Conservation (phyloP, 306 rosid genomes). For the Hippophae rhamnoides region DNA sequence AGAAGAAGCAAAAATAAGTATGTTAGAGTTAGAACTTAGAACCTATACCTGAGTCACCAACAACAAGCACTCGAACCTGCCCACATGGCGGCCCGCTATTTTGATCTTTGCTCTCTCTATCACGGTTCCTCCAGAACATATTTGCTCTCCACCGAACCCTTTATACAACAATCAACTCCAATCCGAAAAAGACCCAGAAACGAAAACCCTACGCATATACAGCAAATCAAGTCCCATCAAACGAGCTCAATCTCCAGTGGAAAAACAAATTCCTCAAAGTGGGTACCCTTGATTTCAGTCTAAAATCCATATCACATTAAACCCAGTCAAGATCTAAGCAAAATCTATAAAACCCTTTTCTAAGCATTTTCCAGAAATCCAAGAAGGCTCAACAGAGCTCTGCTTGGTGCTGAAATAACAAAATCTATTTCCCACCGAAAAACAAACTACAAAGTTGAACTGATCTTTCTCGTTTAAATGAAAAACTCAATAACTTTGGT, state of each 20-base stretch:
- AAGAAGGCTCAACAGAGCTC: background rate
- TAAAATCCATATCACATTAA: constrained; percentile 37
- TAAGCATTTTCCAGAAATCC: constrained; percentile 17
- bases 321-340: constrained; percentile 33
- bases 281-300: constrained; percentile 16
- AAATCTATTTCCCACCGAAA: constrained; percentile 5
- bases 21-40: constrained; percentile 5
- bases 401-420: background rate
- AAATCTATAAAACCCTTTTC: constrained; percentile 15
- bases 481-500: background rate
- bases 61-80: constrained; percentile 95
- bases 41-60: constrained; percentile 85
- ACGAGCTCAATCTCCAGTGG: constrained; percentile 28
- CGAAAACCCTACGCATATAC: constrained; percentile 11
- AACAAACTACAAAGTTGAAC: constrained; percentile 17
- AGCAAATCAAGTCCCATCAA: constrained; percentile 48
- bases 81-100: constrained; percentile 72
- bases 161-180: constrained; percentile 13
- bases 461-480: background rate
- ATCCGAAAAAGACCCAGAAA: constrained; percentile 13
- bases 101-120: constrained; percentile 62
- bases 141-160: constrained; percentile 22
- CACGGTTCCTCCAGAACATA: constrained; percentile 95
- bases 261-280: constrained; percentile 24
- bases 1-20: background rate